Conservation (phyloP, 2,329 filamentous ascomycete species). For the Diaporthe caulivora region DNA sequence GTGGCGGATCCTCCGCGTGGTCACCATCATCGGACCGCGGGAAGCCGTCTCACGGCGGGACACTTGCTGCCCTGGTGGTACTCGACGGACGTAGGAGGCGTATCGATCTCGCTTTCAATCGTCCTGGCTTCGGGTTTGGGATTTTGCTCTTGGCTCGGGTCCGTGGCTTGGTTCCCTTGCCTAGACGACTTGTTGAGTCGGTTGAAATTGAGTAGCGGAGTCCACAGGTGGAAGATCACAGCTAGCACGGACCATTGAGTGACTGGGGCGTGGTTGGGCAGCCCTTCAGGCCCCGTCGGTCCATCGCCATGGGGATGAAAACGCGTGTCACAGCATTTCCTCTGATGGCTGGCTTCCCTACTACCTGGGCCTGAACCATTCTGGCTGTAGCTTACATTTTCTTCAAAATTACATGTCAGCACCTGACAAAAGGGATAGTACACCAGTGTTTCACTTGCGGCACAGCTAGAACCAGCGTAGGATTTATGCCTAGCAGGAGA, state of each 20-base stretch:
- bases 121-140: neutral
- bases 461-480: too few relatives aligned
- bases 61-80: neutral
- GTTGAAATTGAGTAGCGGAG: slow-evolving; percentile 3
- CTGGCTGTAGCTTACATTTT: neutral
- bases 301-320: neutral
- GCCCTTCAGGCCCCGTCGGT: neutral
- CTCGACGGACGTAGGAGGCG: neutral
- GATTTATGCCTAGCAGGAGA: too few relatives aligned
- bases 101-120: neutral
- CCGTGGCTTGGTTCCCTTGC: neutral
- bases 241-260: slow-evolving; percentile 21
- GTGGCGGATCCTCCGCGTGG: neutral
- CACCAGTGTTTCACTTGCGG: too few relatives aligned
- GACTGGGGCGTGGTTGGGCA: slow-evolving; percentile 9
- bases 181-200: neutral
- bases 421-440: too few relatives aligned
- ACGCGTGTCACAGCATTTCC: too few relatives aligned
- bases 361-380: neutral
- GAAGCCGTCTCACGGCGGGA: neutral
- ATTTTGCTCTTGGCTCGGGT: neutral
- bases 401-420: neutral
- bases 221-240: neutral
- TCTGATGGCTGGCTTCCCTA: neutral
- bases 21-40: neutral